phyloP scores from a whole-genome alignment of 441 rosid genomes.

The Mallotus repandus region DNA sequence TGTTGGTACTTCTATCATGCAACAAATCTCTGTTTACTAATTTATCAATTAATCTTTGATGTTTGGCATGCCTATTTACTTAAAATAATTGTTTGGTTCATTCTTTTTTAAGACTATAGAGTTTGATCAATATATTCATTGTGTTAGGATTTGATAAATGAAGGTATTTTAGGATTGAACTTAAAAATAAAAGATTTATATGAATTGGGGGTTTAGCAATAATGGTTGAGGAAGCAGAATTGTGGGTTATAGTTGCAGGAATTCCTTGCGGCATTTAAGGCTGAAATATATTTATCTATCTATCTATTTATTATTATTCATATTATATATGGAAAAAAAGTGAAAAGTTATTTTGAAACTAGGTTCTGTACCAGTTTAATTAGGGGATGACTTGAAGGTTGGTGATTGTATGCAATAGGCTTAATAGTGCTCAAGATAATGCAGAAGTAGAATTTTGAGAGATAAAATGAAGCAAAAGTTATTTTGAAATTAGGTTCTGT shows the following conservation, averaged over 20 bases:
- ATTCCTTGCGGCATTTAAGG: neutral
- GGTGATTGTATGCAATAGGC: neutral
- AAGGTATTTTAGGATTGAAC: neutral
- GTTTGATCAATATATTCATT: neutral
- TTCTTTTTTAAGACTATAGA: neutral
- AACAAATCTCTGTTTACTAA: neutral
- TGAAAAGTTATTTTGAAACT: neutral
- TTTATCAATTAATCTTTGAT: neutral
- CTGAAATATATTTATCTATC: neutral
- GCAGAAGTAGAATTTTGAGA: too few relatives aligned
- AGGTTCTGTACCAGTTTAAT: neutral
- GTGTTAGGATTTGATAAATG: neutral
- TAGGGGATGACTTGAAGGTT: neutral
- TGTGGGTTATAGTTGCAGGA: neutral
- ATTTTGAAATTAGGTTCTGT: neutral
- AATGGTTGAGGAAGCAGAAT: neutral
- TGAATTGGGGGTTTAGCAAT: neutral
- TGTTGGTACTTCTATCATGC: neutral
- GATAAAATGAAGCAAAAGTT: neutral
- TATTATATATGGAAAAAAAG: neutral
- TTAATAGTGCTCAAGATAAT: too few relatives aligned
- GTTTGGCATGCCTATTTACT: neutral
- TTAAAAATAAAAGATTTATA: neutral
- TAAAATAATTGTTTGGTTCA: neutral
- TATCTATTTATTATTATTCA: neutral